Evolutionary conservation across 305 asterid species (phyloP).

Genomic region (Fraxinus sp.): DNA sequence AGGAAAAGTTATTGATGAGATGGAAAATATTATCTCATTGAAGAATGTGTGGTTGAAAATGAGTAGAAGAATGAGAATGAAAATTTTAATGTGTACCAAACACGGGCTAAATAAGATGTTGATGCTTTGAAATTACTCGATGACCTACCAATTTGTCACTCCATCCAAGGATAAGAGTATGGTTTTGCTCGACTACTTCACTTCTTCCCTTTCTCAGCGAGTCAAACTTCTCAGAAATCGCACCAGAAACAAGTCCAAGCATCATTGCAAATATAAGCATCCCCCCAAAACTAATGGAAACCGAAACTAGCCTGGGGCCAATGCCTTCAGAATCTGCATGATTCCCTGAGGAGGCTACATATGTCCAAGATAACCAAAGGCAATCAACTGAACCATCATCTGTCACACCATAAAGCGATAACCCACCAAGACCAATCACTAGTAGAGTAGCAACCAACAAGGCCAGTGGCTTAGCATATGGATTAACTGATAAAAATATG

Average conservation of each 20-base stretch:
- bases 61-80: too few relatives aligned
- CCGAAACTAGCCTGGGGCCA: conserved; percentile 75
- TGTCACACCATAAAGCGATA: conserved; percentile 84
- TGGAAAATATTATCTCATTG: too few relatives aligned
- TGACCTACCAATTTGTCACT: conserved; percentile 82
- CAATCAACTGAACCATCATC: conserved; percentile 70
- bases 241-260: conserved; percentile 96
- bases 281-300: conserved; percentile 85
- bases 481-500: conserved; percentile 67
- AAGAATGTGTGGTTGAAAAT: too few relatives aligned
- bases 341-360: conserved; percentile 78
- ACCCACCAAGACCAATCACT: conserved; percentile 75
- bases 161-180: conserved; percentile 94
- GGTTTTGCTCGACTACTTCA: conserved; percentile 86
- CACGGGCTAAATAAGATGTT: not conserved
- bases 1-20: too few relatives aligned
- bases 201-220: conserved; percentile 93
- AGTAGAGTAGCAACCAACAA: conserved; percentile 76
- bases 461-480: conserved; percentile 84
- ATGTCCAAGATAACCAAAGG: conserved; percentile 92
- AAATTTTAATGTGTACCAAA: too few relatives aligned
- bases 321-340: conserved; percentile 83
- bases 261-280: conserved; percentile 97
- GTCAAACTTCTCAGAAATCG: conserved; percentile 90
- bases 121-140: conserved; percentile 1